Percentiles rank a stretch among this genome's conserved stretches.
Evolutionary conservation across 306 rosid species (phyloP).

Genomic region (Quillaja saponaria): DNA sequence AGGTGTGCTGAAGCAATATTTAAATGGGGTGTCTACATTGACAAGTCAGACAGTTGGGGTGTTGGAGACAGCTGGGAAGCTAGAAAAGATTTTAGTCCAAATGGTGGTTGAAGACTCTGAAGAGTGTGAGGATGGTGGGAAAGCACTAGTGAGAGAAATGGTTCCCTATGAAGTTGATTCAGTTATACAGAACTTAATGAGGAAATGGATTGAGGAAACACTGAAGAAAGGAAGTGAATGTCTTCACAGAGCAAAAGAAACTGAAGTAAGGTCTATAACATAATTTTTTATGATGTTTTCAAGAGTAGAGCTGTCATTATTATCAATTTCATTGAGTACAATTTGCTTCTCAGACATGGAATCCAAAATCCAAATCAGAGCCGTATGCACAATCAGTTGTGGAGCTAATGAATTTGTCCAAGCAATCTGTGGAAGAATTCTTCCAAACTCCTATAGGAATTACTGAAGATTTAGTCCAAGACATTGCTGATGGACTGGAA

Average conservation of each 20-base stretch:
- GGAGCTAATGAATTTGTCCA: conserved; percentile 59
- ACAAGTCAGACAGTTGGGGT: conserved; percentile 61
- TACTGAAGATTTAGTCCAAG: conserved; percentile 67
- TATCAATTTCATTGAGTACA: too few species aligned
- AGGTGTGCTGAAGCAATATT: conserved; percentile 64
- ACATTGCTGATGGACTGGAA: conserved; percentile 77
- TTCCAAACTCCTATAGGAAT: conserved; percentile 77
- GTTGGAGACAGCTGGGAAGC: conserved; percentile 67
- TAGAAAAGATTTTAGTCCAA: conserved; percentile 81
- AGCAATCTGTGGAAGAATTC: conserved; percentile 60
- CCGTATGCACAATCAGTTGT: conserved; percentile 74
- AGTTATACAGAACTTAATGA: conserved; percentile 62
- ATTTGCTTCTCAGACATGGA: conserved; percentile 68
- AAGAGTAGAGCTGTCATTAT: too few species aligned
- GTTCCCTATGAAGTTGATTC: conserved; percentile 84
- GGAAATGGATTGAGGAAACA: conserved; percentile 68
- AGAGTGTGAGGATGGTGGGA: conserved; percentile 73
- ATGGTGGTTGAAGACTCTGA: conserved; percentile 78
- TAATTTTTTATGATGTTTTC: too few species aligned
- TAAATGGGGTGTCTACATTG: conserved; percentile 51
- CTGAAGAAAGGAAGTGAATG: conserved; percentile 53
- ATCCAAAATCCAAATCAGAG: conserved; percentile 87
- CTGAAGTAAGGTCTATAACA: conserved; percentile 76
- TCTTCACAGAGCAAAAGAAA: conserved; percentile 63
- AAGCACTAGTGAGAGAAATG: conserved; percentile 71